Evolutionary conservation across 2,329 filamentous ascomycete species (phyloP), one percentile per base, ranked within the genome.

Genomic region (Ophiostoma angusticollis): DNA sequence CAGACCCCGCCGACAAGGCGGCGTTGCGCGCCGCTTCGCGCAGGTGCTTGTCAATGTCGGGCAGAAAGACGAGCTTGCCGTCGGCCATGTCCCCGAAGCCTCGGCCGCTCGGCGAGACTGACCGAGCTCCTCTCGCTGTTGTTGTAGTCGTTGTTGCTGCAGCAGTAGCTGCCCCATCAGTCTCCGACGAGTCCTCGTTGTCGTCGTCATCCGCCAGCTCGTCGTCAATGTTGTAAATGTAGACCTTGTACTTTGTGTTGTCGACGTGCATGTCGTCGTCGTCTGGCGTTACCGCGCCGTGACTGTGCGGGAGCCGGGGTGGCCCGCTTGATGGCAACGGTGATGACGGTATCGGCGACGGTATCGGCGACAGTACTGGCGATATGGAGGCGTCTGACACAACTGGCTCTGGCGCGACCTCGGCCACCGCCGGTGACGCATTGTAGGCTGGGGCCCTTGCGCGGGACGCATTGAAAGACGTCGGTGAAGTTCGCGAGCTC

Each of bases 221-320:
- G 50, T 81, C 81, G 54, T 93, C 86, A 9, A 98, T 68, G 58
- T 93, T 78, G 64, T 87, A 80, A 50, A 98, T 86, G 67, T 91
- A 95, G 44, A 95, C 76, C 54, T 81, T 84, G 62, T 93, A 70
- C 52, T 83, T 82, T 23, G 83, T 80, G 59, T 94, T 80, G 60
- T 96, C 87, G 44, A 96, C 57, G 41, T 81, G 72, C 89, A 96
- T 95, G 41, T 59, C 54, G 49, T 85, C 80, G 46, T 73, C 63
- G 16, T 18, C 19, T 14, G 29, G 27, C 12, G 29, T 31, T 5
- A 16, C 22, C 6, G 40, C 14, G 11, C 31, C 24, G 24, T 29
- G 8, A 11, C 17, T 18, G 2, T 1, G 35, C 5, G 22, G 34
- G 25, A 22, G n/a, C n/a, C 27, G 3, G 3, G 14, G 18, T 21